These are phyloP conservation scores for Bassia scoparia DNA, from an alignment of 148 eudicot genomes.

Conservation along the genomic window DNA sequence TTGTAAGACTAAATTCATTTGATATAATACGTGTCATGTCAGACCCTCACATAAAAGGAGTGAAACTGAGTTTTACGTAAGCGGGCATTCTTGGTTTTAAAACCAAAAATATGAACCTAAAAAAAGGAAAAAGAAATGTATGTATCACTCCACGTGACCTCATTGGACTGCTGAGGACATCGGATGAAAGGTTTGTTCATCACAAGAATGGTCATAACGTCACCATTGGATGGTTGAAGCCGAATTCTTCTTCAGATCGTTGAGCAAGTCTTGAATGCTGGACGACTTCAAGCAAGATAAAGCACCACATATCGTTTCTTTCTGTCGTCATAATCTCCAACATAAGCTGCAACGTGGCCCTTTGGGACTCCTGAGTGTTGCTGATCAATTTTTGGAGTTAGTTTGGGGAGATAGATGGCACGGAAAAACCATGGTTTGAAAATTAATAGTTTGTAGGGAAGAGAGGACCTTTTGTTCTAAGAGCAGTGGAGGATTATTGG, in stretches of 20 bases:
- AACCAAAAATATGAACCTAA: not conserved
- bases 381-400: slow-evolving; percentile 30
- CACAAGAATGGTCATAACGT: slow-evolving; percentile 52
- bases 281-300: slow-evolving; percentile 49
- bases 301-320: slow-evolving; percentile 49
- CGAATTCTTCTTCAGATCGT: slow-evolving; percentile 60
- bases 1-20: not conserved
- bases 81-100: slow-evolving; percentile 5
- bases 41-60: slow-evolving; percentile 20
- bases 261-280: slow-evolving; percentile 47
- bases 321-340: slow-evolving; percentile 32
- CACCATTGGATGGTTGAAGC: slow-evolving; percentile 65
- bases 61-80: slow-evolving; percentile 19
- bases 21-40: slow-evolving; percentile 4
- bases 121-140: not conserved
- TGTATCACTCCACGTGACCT: slow-evolving; percentile 1
- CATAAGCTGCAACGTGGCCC: slow-evolving; percentile 58
- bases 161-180: slow-evolving; percentile 17
- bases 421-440: slow-evolving; percentile 40
- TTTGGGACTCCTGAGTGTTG: slow-evolving; percentile 46
- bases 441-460: not conserved
- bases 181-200: slow-evolving; percentile 33
- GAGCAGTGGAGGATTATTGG: not conserved
- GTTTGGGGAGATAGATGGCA: slow-evolving; percentile 33
- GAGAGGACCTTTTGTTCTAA: not conserved